Conservation (phyloP, 2,329 filamentous ascomycete species). For the Paraphaeosphaeria minitans region DNA sequence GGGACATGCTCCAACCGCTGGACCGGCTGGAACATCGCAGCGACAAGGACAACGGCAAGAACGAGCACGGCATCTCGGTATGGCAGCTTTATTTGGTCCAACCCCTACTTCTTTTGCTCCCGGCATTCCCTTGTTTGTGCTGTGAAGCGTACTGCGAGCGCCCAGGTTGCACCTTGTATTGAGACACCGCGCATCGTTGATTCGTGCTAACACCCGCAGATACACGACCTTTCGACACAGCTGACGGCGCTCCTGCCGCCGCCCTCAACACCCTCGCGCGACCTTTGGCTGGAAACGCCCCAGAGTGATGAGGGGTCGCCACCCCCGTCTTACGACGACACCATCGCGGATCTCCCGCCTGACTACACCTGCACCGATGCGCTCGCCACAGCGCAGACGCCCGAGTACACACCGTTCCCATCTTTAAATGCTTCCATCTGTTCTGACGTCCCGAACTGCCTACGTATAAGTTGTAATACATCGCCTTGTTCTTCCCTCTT, state of each 20-base stretch:
- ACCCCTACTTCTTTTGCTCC: constrained; percentile 24
- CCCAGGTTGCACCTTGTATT: background rate
- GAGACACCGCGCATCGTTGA: background rate
- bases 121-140: constrained; percentile 13
- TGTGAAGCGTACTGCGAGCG: constrained; percentile 8
- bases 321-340: constrained; percentile 53
- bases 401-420: constrained; percentile 37
- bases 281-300: constrained; percentile 32
- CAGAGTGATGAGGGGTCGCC: constrained; percentile 28
- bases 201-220: constrained; percentile 33
- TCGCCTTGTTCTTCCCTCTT: constrained; percentile 36
- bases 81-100: constrained; percentile 30
- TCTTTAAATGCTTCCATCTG: constrained; percentile 40
- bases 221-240: constrained; percentile 28
- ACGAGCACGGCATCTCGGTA: constrained; percentile 38
- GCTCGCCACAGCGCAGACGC: constrained; percentile 45
- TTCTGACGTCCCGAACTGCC: constrained; percentile 35
- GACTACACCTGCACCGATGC: constrained; percentile 52
- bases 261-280: constrained; percentile 25
- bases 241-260: constrained; percentile 23
- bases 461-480: constrained; percentile 36
- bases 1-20: constrained; percentile 35
- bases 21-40: constrained; percentile 36
- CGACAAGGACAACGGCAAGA: constrained; percentile 23
- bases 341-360: constrained; percentile 50